Base-by-base conservation (phyloP, 2,329 filamentous ascomycete genomes). In the Botrytis fragariae region DNA sequence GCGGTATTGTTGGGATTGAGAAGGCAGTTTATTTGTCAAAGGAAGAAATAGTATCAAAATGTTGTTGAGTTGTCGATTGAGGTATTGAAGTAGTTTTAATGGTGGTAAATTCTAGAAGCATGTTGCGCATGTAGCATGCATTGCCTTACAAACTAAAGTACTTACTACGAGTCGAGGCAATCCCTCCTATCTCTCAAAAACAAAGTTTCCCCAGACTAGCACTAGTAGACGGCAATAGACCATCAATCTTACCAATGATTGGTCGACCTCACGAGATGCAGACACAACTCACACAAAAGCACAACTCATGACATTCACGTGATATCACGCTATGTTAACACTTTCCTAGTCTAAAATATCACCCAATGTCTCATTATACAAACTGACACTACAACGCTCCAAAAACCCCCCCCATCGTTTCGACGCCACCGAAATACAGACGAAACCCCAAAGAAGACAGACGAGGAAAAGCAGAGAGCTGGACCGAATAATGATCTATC, bases 371-470 rank as follows among this genome's bases (percentile, higher is more conserved):
- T 42, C 67, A 59, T 51, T 57, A 14, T 22, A 69, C 65, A 14
- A 57, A 57, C 65, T 42, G 29, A n/a, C 57, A 35, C 57, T 48
- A 22, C 39, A 48, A 54, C 45, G 45, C 64, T 35, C 8, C 45
- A 14, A 68, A 29, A 51, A 51, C 3, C 16, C 48, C 4, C 25
- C 12, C 22, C n/a, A n/a, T 63, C 18, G 16, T 29, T 71, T 42
- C 51, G 9, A 51, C 69, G 69, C 69, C 69, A 71, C 57, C 57
- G 4, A 64, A 57, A 51, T 39, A 44, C 6, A 37, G 18, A 39
- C 69, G 69, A 42, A 51, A 25, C 59, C 69, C 35, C 32, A 71
- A 64, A 71, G 59, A 14, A 39, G 59, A 51, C 42, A 71, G 57
- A 61, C 69, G 59, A 71, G 57, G 57, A 51, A 37, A 32, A 42